phyloP scores from a whole-genome alignment of 1,139 yeast genomes.

The Tardiomyces digboiensis region DNA sequence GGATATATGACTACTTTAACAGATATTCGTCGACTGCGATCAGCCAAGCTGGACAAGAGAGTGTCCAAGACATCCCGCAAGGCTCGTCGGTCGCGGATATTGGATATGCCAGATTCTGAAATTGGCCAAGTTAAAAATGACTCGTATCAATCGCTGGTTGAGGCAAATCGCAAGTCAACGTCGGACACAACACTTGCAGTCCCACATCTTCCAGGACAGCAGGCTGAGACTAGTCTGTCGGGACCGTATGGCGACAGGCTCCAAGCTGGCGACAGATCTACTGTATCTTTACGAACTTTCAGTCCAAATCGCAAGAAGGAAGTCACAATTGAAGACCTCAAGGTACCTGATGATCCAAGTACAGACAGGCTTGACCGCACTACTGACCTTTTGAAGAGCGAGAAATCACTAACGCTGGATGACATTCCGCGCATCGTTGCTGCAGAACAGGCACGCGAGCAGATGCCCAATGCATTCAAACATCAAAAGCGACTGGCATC shows the following conservation, averaged over 20 bases:
- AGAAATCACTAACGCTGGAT: slow-evolving; percentile 82
- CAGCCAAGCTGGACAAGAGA: slow-evolving; percentile 61
- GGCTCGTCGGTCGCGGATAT: slow-evolving; percentile 47
- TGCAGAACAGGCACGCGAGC: slow-evolving; percentile 92
- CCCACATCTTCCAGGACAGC: neutral
- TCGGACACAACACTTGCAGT: neutral
- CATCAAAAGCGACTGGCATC: slow-evolving; percentile 35
- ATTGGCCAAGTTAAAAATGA: slow-evolving; percentile 19
- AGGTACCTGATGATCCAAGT: neutral
- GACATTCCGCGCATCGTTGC: slow-evolving; percentile 97
- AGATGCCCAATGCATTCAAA: slow-evolving; percentile 76
- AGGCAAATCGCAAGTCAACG: slow-evolving; percentile 2
- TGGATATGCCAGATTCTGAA: slow-evolving; percentile 35
- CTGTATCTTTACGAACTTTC: neutral
- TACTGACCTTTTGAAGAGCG: slow-evolving; percentile 64
- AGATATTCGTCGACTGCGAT: slow-evolving; percentile 70
- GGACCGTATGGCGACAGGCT: slow-evolving; percentile 16
- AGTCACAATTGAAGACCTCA: slow-evolving; percentile 29
- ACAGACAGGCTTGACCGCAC: slow-evolving; percentile 33
- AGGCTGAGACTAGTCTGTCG: neutral
- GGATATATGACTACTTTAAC: slow-evolving; percentile 61
- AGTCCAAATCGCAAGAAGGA: slow-evolving; percentile 16
- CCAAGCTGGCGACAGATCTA: slow-evolving; percentile 28
- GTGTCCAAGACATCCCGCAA: slow-evolving; percentile 47
- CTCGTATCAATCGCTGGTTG: slow-evolving; percentile 10